Percentiles rank a stretch among this genome's conserved stretches.
Evolutionary conservation across 2,329 filamentous ascomycete species (phyloP).

Genomic region (Aplosporella prunicola): DNA sequence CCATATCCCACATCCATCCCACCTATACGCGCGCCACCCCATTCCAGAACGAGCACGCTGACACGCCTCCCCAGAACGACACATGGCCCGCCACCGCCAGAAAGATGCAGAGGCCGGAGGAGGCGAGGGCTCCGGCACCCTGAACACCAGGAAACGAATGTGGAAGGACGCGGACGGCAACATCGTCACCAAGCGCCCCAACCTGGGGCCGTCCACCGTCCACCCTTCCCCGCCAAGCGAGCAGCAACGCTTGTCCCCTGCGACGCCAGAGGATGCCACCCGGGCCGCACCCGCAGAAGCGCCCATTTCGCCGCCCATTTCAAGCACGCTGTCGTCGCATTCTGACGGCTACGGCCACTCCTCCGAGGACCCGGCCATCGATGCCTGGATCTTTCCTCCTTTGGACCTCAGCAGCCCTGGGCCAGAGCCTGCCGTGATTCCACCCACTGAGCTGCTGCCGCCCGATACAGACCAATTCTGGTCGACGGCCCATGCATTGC

Average conservation of each 20-base stretch:
- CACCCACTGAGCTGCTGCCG: slow-evolving; percentile 17
- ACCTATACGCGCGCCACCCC: slow-evolving; percentile 5
- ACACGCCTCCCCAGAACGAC: slow-evolving; percentile 39
- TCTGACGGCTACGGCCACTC: slow-evolving; percentile 16
- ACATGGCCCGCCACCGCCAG: slow-evolving; percentile 46
- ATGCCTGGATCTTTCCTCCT: slow-evolving; percentile 9
- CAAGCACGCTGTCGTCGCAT: slow-evolving; percentile 18
- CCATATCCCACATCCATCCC: slow-evolving; percentile 7
- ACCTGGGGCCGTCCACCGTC: slow-evolving; percentile 10
- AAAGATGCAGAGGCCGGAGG: slow-evolving; percentile 46
- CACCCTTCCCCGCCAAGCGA: neutral
- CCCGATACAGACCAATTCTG: slow-evolving; percentile 23
- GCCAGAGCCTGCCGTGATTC: slow-evolving; percentile 15
- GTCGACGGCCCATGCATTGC: slow-evolving; percentile 21
- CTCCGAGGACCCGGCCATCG: slow-evolving; percentile 15
- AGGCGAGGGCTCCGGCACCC: slow-evolving; percentile 39
- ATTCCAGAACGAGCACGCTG: slow-evolving; percentile 15
- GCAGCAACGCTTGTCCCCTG: slow-evolving; percentile 3
- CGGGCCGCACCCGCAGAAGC: slow-evolving; percentile 10
- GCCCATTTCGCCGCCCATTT: slow-evolving; percentile 28
- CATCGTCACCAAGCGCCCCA: slow-evolving; percentile 39
- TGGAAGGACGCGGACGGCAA: slow-evolving; percentile 47
- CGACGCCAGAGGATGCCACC: slow-evolving; percentile 4
- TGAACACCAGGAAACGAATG: slow-evolving; percentile 47
- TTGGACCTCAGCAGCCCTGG: slow-evolving; percentile 8